Evolutionary conservation across 1,139 yeast genomes (phyloP).

Genomic region (Geotrichum fermentans): DNA sequence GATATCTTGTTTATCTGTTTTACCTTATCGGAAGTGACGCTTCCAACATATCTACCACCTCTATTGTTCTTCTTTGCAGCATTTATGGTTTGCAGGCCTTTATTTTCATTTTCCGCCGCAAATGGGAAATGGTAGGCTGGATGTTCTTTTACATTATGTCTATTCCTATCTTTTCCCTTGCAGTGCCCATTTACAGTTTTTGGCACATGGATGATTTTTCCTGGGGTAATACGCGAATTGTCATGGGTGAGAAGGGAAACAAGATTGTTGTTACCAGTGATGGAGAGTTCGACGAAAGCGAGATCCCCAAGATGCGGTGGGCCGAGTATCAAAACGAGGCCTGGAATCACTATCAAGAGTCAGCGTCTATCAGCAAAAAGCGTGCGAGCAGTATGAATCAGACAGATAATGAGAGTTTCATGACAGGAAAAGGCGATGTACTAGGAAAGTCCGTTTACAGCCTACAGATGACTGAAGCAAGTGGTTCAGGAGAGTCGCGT

Average conservation of each 20-base stretch:
- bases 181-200: constrained; percentile 39
- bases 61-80: constrained; percentile 35
- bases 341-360: constrained; percentile 31
- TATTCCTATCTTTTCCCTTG: constrained; percentile 38
- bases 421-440: constrained; percentile 10
- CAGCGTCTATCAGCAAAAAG: no score
- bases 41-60: constrained; percentile 36
- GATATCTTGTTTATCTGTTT: constrained; percentile 36
- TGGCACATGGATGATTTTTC: constrained; percentile 40
- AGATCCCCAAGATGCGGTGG: constrained; percentile 41
- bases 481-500: background rate
- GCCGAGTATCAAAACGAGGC: constrained; percentile 40
- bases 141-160: constrained; percentile 38
- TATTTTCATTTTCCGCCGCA: constrained; percentile 35
- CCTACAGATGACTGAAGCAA: constrained; percentile 7
- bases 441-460: constrained; percentile 19
- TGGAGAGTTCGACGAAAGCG: constrained; percentile 39
- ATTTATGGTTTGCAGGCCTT: constrained; percentile 39
- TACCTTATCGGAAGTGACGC: constrained; percentile 34
- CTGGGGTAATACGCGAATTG: constrained; percentile 44
- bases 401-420: background rate
- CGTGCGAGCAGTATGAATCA: no score
- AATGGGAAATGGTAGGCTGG: constrained; percentile 41
- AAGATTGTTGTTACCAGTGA: constrained; percentile 35
- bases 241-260: constrained; percentile 40